A percentile compares a stretch with the other conserved stretches of the same genome.
Evolutionary conservation across 2,329 filamentous ascomycete genomes (phyloP).

Genomic region (Cordyceps sp.): DNA sequence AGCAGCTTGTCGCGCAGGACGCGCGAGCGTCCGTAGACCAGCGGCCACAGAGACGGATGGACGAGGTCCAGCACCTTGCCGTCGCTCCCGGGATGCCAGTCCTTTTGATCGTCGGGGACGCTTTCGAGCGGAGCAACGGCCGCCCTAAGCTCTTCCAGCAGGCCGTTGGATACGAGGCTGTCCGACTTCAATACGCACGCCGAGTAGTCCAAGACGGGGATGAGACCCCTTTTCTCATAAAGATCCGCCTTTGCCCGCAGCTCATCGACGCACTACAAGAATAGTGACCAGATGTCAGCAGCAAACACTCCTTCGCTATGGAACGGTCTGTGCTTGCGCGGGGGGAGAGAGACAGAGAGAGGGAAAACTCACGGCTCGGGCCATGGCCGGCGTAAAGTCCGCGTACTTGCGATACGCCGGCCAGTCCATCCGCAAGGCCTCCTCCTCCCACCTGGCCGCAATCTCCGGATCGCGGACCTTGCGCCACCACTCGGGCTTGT

Average conservation of each 20-base stretch:
- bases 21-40: constrained; percentile 33
- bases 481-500: constrained; percentile 18
- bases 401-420: constrained; percentile 5
- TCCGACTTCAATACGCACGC: constrained; percentile 19
- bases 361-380: constrained; percentile 11
- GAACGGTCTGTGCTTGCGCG: no score
- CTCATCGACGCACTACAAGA: constrained; percentile 17
- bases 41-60: constrained; percentile 45
- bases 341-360: no score
- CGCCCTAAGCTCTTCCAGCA: constrained; percentile 19
- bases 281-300: no score
- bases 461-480: constrained; percentile 13
- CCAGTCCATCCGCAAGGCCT: constrained; percentile 15
- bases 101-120: constrained; percentile 29
- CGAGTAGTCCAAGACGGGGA: constrained; percentile 16
- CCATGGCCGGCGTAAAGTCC: constrained; percentile 14
- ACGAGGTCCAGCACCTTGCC: constrained; percentile 43
- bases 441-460: constrained; percentile 11
- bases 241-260: constrained; percentile 15
- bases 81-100: constrained; percentile 45
- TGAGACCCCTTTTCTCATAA: constrained; percentile 14
- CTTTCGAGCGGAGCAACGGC: constrained; percentile 31
- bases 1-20: constrained; percentile 12
- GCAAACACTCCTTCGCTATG: no score
- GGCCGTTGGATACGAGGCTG: constrained; percentile 7